A percentile compares a stretch with the other conserved stretches of the same genome.
phyloP scores from a whole-genome alignment of 352 stramenopile species.

The Globisporangium lucens region DNA sequence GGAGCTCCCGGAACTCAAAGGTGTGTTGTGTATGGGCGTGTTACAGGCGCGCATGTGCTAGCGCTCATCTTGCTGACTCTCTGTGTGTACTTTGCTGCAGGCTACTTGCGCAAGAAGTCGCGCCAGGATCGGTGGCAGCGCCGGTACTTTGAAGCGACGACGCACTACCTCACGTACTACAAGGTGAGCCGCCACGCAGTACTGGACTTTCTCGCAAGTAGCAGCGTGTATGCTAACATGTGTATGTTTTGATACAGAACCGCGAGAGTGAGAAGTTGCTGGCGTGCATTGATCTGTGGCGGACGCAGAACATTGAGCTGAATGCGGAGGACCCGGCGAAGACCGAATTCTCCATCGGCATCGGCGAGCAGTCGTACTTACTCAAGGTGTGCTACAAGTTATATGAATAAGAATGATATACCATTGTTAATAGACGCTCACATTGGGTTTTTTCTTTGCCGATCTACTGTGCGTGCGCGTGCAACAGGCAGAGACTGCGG shows the following conservation, averaged over 20 bases:
- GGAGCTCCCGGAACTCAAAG: slow-evolving; percentile 83
- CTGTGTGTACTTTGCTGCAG: slow-evolving; percentile 22
- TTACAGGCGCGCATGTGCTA: not conserved
- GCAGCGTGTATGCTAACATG: slow-evolving; percentile 3
- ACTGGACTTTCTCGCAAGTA: not conserved
- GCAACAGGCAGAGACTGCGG: slow-evolving; percentile 54
- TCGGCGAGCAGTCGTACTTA: slow-evolving; percentile 84
- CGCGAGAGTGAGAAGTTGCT: slow-evolving; percentile 84
- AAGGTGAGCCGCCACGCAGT: slow-evolving; percentile 68
- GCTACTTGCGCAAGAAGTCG: slow-evolving; percentile 93
- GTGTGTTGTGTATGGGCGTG: slow-evolving; percentile 18
- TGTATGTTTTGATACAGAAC: slow-evolving; percentile 35
- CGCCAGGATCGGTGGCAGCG: slow-evolving; percentile 93
- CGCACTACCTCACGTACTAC: slow-evolving; percentile 98
- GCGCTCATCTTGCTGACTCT: too few relatives aligned
- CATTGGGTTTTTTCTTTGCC: not conserved
- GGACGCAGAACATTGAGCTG: slow-evolving; percentile 78
- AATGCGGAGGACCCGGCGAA: slow-evolving; percentile 46
- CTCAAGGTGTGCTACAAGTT: slow-evolving; percentile 42
- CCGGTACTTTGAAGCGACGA: slow-evolving; percentile 98
- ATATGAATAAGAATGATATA: not conserved
- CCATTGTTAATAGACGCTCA: not conserved
- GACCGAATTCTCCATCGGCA: slow-evolving; percentile 83
- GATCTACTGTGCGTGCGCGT: not conserved
- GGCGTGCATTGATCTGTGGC: slow-evolving; percentile 87